Base-by-base conservation (phyloP, 495 filamentous ascomycete genomes). In the Viridothelium virens region DNA sequence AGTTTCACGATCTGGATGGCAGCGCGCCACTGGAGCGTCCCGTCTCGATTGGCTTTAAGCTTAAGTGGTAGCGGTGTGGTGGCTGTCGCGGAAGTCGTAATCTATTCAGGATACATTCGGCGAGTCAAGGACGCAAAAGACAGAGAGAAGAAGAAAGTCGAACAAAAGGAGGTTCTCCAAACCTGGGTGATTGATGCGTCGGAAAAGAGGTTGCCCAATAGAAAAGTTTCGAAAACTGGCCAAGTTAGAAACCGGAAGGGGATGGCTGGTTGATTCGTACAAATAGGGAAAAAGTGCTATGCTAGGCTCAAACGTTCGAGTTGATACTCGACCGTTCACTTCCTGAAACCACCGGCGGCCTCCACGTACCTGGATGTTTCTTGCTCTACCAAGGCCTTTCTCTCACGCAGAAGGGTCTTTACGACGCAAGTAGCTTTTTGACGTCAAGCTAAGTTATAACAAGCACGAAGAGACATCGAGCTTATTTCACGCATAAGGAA, bases 41-140 rank as follows among this genome's bases (percentile, higher is more conserved):
- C 90, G 0, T 79, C 83, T 41, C 75, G 90, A 62, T 74, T 93
- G 50, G 89, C 86, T 16, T 75, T 91, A 25, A 89, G 87, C 44
- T 81, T 93, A 78, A 81, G 81, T 9, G 86, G 87, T 2, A 87
- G 86, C 64, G 73, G 84, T 2, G 67, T 90, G 25, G 90, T 97
- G 33, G 92, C 87, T 2, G 79, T 95, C 56, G 92, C 91, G 3
- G 94, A 98, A 75, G 87, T 94, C 10, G 86, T 87, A 33, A 85
- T 97, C 46, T 97, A 97, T 76, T 85, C 83, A 11, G 90, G 91
- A 6, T 98, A 96, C 77, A 76, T 96, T 50, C 82, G 87, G 77
- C 86, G 91, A 72, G 77, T 96, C 37, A 83, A 86, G 37, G 80
- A 89, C 72, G 90, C 91, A 0, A 87, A 88, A 70, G 82, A 77